Evolutionary conservation across 306 rosid genomes (phyloP).

Genomic region (Cucumis sativus): DNA sequence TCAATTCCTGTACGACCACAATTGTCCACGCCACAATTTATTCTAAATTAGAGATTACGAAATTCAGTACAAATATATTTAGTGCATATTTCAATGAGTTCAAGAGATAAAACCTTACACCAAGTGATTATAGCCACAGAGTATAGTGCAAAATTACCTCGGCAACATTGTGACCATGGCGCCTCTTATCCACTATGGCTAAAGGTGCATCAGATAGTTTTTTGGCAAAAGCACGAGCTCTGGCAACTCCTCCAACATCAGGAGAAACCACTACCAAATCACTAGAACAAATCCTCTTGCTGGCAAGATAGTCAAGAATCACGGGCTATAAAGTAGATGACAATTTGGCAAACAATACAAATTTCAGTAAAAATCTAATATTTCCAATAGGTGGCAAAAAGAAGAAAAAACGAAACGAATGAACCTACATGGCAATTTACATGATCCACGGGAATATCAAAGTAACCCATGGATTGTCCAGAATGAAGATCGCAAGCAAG

Average conservation of each 20-base stretch:
- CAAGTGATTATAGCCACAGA: neutral
- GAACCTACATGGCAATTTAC: slow-evolving; percentile 69
- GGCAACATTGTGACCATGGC: slow-evolving; percentile 66
- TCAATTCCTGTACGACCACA: neutral
- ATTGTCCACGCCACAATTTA: neutral
- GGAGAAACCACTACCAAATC: slow-evolving; percentile 98
- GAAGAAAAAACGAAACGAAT: neutral
- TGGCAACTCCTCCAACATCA: slow-evolving; percentile 99
- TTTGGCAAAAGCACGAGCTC: slow-evolving; percentile 98
- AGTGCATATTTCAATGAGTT: neutral
- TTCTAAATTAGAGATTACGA: neutral
- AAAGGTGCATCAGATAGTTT: slow-evolving; percentile 92
- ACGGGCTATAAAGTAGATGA: slow-evolving; percentile 48
- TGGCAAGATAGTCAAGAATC: slow-evolving; percentile 93
- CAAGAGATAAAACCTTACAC: neutral
- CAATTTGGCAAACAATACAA: slow-evolving; percentile 9
- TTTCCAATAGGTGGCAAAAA: neutral
- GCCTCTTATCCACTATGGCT: slow-evolving; percentile 96
- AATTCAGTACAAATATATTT: neutral
- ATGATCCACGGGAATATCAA: slow-evolving; percentile 97
- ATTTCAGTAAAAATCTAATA: slow-evolving; percentile 14
- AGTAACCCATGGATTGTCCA: slow-evolving; percentile 97
- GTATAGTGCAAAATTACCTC: slow-evolving; percentile 4
- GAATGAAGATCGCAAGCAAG: slow-evolving; percentile 99
- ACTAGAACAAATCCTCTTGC: slow-evolving; percentile 60